Evolutionary conservation across 305 asterid species (phyloP).

Genomic region (Plantago coronopus): DNA sequence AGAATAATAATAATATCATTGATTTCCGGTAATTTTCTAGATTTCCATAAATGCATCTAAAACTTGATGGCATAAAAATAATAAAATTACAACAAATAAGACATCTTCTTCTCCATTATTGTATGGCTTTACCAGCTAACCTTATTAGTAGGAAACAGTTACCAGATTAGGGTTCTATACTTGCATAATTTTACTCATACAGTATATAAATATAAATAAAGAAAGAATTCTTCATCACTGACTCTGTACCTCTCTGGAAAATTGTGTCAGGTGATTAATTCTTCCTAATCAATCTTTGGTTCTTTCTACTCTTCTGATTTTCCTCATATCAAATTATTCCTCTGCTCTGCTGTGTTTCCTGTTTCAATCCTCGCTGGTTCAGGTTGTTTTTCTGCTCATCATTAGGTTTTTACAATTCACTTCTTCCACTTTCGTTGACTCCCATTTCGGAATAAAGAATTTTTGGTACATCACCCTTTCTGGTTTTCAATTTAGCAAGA

Average conservation of each 20-base stretch:
- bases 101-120: no score
- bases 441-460: slow-evolving; percentile 11
- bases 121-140: slow-evolving; percentile 24
- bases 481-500: not conserved
- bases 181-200: not conserved
- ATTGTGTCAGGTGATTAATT: slow-evolving; percentile 44
- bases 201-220: slow-evolving; percentile 18
- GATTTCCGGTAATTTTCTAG: no score
- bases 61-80: no score
- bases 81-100: no score
- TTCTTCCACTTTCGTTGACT: slow-evolving; percentile 23
- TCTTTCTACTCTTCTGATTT: slow-evolving; percentile 14
- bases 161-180: slow-evolving; percentile 52
- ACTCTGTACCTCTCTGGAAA: slow-evolving; percentile 19
- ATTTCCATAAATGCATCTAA: no score
- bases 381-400: slow-evolving; percentile 4
- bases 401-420: slow-evolving; percentile 25
- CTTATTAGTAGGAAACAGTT: slow-evolving; percentile 33
- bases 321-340: slow-evolving; percentile 6
- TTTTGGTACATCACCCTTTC: no score
- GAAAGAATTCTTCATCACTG: slow-evolving; percentile 21
- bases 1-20: no score
- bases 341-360: no score
- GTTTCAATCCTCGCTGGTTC: slow-evolving; percentile 15
- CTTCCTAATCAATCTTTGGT: slow-evolving; percentile 33